phyloP scores from a whole-genome alignment of 2,329 filamentous ascomycete species.

The Fusarium caatingaense region DNA sequence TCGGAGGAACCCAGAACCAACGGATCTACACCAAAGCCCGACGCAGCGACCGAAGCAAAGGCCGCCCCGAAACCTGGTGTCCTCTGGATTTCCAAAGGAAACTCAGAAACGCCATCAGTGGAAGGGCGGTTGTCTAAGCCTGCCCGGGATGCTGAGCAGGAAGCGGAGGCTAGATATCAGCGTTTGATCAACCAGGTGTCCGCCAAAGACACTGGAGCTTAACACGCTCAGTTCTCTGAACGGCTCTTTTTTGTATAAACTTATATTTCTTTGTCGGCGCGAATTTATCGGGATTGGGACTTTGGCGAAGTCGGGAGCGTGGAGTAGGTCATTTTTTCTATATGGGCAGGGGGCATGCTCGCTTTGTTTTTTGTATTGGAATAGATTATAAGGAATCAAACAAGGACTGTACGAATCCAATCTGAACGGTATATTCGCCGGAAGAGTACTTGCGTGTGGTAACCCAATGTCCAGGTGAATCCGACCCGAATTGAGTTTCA shows the following conservation, averaged over 20 bases:
- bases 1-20: slow-evolving; percentile 49
- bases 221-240: background rate
- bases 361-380: background rate
- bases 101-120: slow-evolving; percentile 33
- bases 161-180: slow-evolving; percentile 51
- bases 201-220: slow-evolving; percentile 48
- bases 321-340: slow-evolving; percentile 28
- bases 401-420: background rate
- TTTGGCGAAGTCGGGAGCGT: slow-evolving; percentile 41
- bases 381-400: slow-evolving; percentile 16
- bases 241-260: slow-evolving; percentile 23
- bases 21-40: slow-evolving; percentile 48
- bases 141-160: slow-evolving; percentile 50
- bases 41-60: slow-evolving; percentile 43
- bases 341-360: slow-evolving; percentile 21
- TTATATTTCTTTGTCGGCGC: slow-evolving; percentile 28
- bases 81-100: slow-evolving; percentile 51
- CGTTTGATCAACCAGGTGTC: slow-evolving; percentile 54
- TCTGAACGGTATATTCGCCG: background rate
- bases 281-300: slow-evolving; percentile 23
- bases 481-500: background rate
- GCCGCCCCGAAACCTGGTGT: slow-evolving; percentile 47
- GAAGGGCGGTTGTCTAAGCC: slow-evolving; percentile 41
- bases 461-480: background rate
- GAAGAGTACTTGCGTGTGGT: background rate